Base-by-base conservation (phyloP, 192 early-diverging fungal species). In the Linnemannia elongata region DNA sequence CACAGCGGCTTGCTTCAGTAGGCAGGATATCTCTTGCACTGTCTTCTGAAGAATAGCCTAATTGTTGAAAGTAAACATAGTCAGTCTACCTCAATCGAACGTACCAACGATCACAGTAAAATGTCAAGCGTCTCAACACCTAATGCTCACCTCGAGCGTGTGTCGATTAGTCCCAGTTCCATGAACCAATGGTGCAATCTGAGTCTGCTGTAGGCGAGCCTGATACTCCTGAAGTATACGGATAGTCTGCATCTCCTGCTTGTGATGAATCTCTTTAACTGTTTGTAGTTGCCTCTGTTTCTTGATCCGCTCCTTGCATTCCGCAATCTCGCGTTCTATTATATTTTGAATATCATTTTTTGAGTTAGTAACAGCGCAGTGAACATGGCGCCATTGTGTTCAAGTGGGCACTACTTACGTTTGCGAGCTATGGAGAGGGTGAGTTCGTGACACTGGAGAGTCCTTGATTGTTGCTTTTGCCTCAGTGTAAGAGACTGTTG, bases 241-340 rank as follows among this genome's bases (percentile, higher is more conserved):
- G 12, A 78, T 60, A 57, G 45, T 87, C 27, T 38, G 54, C 1
- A 24, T 18, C 49, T 76, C 77, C 39, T 87, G 79, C 45, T 78
- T 71, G 15, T 38, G 71, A 39, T 78, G 72, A 44, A 81, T 78
- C 17, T 87, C 60, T 33, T 81, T 80, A 15, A 81, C 18, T 6
- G 74, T 49, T 13, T 77, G 72, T 5, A 63, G 39, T 24, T 87
- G 85, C n/a, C 85, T 75, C 49, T 81, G 79, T 22, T 71, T 72
- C 60, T 69, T 81, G 49, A 87, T 81, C 72, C 80, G 63, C 35
- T 81, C 76, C 44, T 78, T 81, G 17, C 39, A n/a, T 8, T 77
- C 57, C 0, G 76, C 60, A 49, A 87, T 81, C 41, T 87, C 85
- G 12, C 69, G 75, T 66, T 81, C 85, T 87, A 85, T 18, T 42